These are phyloP conservation scores for Colletotrichum costaricense DNA, from an alignment of 2,329 filamentous ascomycete genomes.

Conservation along the genomic window DNA sequence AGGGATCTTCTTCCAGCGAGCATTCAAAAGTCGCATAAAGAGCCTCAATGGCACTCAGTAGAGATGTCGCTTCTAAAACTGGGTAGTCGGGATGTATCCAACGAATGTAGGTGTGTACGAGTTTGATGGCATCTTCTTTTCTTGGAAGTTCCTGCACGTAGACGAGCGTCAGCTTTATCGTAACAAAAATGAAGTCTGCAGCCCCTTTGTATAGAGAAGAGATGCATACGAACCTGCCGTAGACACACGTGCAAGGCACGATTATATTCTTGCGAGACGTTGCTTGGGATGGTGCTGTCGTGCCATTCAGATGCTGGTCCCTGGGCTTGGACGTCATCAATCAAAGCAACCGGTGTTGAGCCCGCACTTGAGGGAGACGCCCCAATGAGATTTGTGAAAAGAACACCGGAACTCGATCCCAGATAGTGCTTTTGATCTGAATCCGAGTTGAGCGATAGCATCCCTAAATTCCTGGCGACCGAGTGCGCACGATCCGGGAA, in stretches of 20 bases:
- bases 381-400: slow-evolving; percentile 46
- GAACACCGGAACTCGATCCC: slow-evolving; percentile 49
- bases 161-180: background rate
- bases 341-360: slow-evolving; percentile 3
- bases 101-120: slow-evolving; percentile 39
- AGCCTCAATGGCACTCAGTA: slow-evolving; percentile 38
- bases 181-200: background rate
- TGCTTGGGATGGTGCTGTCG: background rate
- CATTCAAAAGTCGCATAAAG: slow-evolving; percentile 36
- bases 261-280: slow-evolving; percentile 34
- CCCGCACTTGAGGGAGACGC: slow-evolving; percentile 32
- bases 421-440: slow-evolving; percentile 50
- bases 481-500: slow-evolving; percentile 61
- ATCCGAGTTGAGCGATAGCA: slow-evolving; percentile 51
- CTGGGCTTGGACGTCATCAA: slow-evolving; percentile 28
- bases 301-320: slow-evolving; percentile 27
- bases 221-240: slow-evolving; percentile 8
- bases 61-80: slow-evolving; percentile 36
- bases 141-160: slow-evolving; percentile 36
- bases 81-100: slow-evolving; percentile 40
- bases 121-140: slow-evolving; percentile 37
- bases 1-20: slow-evolving; percentile 22
- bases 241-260: slow-evolving; percentile 15
- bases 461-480: slow-evolving; percentile 48
- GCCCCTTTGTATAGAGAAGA: too few species aligned